Base-by-base conservation (phyloP, 2,329 filamentous ascomycete genomes). In the Aspergillus melleus region DNA sequence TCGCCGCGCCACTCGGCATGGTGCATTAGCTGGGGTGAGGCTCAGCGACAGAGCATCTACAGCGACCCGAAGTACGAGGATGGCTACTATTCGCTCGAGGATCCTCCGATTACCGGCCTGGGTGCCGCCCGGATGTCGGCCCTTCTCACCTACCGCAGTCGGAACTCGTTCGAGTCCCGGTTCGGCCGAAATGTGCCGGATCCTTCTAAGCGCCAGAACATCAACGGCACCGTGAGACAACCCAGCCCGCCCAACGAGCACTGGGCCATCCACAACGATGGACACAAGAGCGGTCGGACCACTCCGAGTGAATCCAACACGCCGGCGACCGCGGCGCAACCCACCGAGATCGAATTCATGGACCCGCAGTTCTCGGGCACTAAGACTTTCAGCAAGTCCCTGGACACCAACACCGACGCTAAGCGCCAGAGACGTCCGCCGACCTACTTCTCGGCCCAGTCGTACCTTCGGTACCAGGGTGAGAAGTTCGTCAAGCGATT, bases 1-100 rank as follows among this genome's bases (percentile, higher is more conserved):
- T 83, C 82, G 14, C 81, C 81, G 20, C 79, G 82, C 20, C 83
- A 85, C 61, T 83, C 82, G 47, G 83, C 83, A 2, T 86, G 83
- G 83, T 83, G 82, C 49, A 86, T 86, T 58, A 83, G 83, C 61
- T 86, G 83, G 83, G 82, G 81, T 3, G 83, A 86, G 70, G 80
- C 82, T 8, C 83, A 86, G 67, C 73, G 83, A 59, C 82, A 85
- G 66, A 81, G 81, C 83, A 98, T 99, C 74, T 99, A 98, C 78
- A 93, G 92, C 44, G 95, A 99, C 74, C 95, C 95, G 32, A 98
- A 97, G 80, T 99, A 99, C 76, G 92, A 97, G 63, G 93, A 98
- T 71, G 95, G 95, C 49, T 98, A 97, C 78, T 99, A 98, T 74
- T 71, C 87, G 1, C 96, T 95, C 69, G 84, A 90, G 32, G 92